Evolutionary conservation across 2,329 filamentous ascomycete species (phyloP).

Genomic region (Aspergillus felis): DNA sequence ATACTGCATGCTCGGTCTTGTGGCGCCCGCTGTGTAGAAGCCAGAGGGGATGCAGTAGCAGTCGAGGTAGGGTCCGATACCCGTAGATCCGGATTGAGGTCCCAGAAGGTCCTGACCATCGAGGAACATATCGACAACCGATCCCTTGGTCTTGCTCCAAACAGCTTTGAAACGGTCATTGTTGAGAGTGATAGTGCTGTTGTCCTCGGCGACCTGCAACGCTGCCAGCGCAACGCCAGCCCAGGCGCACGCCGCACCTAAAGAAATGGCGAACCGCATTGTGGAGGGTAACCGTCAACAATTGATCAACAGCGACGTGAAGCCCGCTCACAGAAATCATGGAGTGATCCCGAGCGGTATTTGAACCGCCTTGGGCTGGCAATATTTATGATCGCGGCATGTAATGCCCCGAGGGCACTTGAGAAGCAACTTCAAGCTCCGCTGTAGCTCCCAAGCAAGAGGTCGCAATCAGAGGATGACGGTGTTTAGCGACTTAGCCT

Average conservation of each 20-base stretch:
- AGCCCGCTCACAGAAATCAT: not conserved
- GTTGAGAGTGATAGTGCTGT: conserved; percentile 28
- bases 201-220: conserved; percentile 16
- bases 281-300: not conserved
- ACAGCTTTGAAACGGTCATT: conserved; percentile 46
- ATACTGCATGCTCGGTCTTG: conserved; percentile 48
- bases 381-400: conserved; percentile 2
- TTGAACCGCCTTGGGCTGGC: not conserved
- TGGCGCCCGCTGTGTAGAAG: conserved; percentile 56
- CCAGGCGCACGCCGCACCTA: conserved; percentile 7
- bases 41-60: conserved; percentile 60
- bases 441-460: not conserved
- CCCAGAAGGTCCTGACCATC: conserved; percentile 54
- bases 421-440: not conserved
- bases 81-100: conserved; percentile 38
- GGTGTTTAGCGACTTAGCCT: not conserved
- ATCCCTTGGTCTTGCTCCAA: conserved; percentile 42
- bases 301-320: not conserved
- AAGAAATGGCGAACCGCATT: conserved; percentile 6
- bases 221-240: conserved; percentile 10
- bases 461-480: not conserved
- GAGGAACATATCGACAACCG: conserved; percentile 42
- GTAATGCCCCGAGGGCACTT: conserved; percentile 3
- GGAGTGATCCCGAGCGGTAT: not conserved
- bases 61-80: conserved; percentile 58